Conservation (phyloP, 1,284 basidiomycete species). For the Cryptococcus sp. region DNA sequence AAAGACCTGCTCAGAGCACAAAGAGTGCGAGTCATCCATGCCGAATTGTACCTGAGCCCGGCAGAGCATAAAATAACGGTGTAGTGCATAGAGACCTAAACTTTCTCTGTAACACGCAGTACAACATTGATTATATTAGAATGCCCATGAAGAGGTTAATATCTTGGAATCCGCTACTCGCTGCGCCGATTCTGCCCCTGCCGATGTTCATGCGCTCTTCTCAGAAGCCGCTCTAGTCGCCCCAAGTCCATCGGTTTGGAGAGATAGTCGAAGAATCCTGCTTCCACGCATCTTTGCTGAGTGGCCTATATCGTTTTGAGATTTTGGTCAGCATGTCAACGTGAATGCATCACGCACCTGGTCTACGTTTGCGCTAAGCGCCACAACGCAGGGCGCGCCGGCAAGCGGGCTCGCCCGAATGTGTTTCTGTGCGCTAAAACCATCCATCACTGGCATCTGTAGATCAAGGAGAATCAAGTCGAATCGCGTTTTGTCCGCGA, state of each 20-base stretch:
- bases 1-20: no score
- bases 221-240: slow-evolving; percentile 14
- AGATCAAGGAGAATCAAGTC: slow-evolving; percentile 49
- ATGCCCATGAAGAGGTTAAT: no score
- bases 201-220: background rate
- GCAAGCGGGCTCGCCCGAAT: slow-evolving; percentile 35
- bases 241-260: slow-evolving; percentile 46
- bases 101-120: no score
- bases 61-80: no score
- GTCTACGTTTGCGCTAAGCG: slow-evolving; percentile 49
- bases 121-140: no score
- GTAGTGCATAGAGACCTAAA: no score
- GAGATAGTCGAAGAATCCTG: slow-evolving; percentile 41
- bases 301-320: slow-evolving; percentile 23
- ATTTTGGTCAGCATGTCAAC: background rate
- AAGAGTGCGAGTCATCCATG: no score
- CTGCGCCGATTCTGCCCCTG: no score
- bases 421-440: slow-evolving; percentile 35
- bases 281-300: slow-evolving; percentile 27
- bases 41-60: no score
- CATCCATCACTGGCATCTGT: slow-evolving; percentile 49
- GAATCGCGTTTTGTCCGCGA: slow-evolving; percentile 36
- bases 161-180: no score
- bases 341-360: slow-evolving; percentile 20
- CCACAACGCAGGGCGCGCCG: slow-evolving; percentile 42